Percentiles rank a stretch among this genome's conserved stretches.
Conservation (phyloP, 768 basidiomycete genomes). For the Tylopilus sp. region DNA sequence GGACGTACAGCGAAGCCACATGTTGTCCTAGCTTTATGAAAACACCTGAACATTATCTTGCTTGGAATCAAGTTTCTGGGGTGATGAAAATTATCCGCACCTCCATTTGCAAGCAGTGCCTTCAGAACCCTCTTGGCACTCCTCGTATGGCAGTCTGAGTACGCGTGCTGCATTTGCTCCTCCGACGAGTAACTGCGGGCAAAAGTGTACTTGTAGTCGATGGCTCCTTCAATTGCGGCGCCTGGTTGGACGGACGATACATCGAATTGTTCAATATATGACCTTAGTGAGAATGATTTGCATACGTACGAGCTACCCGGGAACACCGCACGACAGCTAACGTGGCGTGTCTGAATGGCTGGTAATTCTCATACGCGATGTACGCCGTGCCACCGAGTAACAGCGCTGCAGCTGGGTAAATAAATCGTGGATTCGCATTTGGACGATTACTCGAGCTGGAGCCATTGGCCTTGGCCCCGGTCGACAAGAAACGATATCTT, state of each 20-base stretch:
- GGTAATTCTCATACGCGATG: constrained; percentile 61
- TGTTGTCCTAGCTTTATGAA: constrained; percentile 91
- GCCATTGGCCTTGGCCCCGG: neutral
- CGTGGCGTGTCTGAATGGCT: constrained; percentile 71
- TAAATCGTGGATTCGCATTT: constrained; percentile 19
- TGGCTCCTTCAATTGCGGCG: constrained; percentile 58
- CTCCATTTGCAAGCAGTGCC: constrained; percentile 88
- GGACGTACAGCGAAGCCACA: constrained; percentile 63
- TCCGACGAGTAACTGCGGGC: constrained; percentile 47
- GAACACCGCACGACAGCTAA: constrained; percentile 79
- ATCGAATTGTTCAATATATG: constrained; percentile 15
- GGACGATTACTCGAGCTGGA: constrained; percentile 2
- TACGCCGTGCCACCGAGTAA: constrained; percentile 32
- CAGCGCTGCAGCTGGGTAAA: constrained; percentile 24
- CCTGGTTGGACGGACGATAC: constrained; percentile 34
- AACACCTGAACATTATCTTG: constrained; percentile 45
- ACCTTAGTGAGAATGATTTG: constrained; percentile 19
- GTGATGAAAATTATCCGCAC: constrained; percentile 36
- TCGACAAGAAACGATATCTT: constrained; percentile 12
- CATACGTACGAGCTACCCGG: constrained; percentile 60
- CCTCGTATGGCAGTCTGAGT: constrained; percentile 78
- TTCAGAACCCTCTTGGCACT: constrained; percentile 76
- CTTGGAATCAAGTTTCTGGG: neutral
- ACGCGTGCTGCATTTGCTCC: constrained; percentile 49
- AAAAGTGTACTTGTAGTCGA: constrained; percentile 74